Base-by-base conservation (phyloP, 768 basidiomycete species). In the Naganishia antarctica region DNA sequence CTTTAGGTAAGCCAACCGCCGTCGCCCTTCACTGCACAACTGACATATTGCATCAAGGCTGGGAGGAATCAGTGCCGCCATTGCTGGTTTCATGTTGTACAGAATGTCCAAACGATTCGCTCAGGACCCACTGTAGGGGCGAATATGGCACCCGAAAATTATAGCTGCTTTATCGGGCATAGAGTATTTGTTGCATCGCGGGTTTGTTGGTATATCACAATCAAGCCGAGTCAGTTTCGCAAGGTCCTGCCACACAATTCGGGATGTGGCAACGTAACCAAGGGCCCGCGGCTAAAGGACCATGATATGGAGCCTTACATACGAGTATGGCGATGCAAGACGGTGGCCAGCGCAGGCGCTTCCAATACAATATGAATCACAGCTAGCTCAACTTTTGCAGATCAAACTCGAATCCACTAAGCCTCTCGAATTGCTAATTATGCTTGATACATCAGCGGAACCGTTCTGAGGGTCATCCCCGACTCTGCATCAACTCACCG, bases 1-100 rank as follows among this genome's bases (percentile, higher is more conserved):
- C 32, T 90, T 91, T 73, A 80, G 86, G 89, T 89, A 68, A 72
- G 86, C 78, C 2, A n/a, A 32, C 28, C 18, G 12, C 11, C 2
- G n/a, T 6, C 13, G 37, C 18, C 40, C 18, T 31, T 21, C 21
- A 11, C 45, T 25, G 21, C 4, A 9, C 25, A 13, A 13, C 61
- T n/a, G 9, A 12, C 4, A 11, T 7, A 12, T 37, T 41, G 1
- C 18, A 18, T 34, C 51, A 64, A n/a, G 64, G 23, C 46, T 65
- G 16, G 64, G 64, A 2, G 64, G 64, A 4, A 60, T 65, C 34
- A 60, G 64, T 23, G 64, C 64, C 3, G 64, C 64, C 23, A 51
- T 65, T 23, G 57, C 64, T 15, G 64, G 57, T n/a, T 34, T 60
- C 46, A 59, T 65, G 57, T 65, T 58, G 9, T 53, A 48, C 31